Evolutionary conservation across 2,329 filamentous ascomycete species (phyloP), one percentile per base, ranked within the genome.

Genomic region (Meredithiella fracta): DNA sequence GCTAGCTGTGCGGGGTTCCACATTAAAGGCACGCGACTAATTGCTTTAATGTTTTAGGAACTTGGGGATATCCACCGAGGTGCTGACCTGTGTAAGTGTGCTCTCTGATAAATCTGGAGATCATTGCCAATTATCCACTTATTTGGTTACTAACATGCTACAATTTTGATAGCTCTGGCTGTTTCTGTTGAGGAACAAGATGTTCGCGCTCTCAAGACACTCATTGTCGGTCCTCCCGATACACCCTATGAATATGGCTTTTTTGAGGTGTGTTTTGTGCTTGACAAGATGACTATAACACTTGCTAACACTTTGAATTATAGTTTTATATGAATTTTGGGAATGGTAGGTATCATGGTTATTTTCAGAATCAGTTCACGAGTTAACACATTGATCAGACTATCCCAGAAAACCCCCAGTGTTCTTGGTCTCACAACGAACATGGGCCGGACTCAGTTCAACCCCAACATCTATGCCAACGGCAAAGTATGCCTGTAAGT

Each of bases 221-320:
- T 97, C 60, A 91, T 97, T 63, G 80, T 97, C 62, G 92, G 92
- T 0, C 91, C 92, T 23, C 88, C 91, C 61, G 90, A 92, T 63
- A 94, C 90, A 0, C 90, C 91, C 0, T 98, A 98, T 68, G 90
- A 96, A 68, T 96, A 94, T 65, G 92, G 92, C 2, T 96, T 96
- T 70, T 97, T 94, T 65, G 89, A 97, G 76, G 89, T 92, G 67
- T 59, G 74, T 66, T 55, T 62, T 14, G 15, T 40, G 14, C 23
- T 22, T 23, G 37, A 8, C n/a, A 23, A n/a, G 44, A 4, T 42
- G n/a, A 47, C 26, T 47, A 53, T 29, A 17, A 25, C 22, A 40
- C 4, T 25, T 29, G 40, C 29, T 23, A 20, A 44, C 57, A 34
- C 22, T 50, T 31, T 29, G 29, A 17, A 23, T 11, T 49, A n/a